A percentile compares a stretch with the other conserved stretches of the same genome.
Evolutionary conservation across 139 green algal genomes (phyloP).

Genomic region (Marvania coccoides): DNA sequence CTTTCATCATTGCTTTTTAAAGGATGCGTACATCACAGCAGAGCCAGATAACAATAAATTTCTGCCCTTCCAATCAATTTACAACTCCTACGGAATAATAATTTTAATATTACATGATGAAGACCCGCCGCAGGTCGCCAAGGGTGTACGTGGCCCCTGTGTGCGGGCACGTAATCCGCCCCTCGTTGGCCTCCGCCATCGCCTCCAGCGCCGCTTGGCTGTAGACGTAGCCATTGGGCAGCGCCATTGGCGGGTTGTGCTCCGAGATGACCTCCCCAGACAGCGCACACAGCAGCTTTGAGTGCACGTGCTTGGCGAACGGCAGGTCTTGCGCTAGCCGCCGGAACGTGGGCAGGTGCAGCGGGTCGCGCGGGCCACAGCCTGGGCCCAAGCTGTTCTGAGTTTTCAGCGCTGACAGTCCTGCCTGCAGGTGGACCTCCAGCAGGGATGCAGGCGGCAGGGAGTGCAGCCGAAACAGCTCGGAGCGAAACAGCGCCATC

Average conservation of each 20-base stretch:
- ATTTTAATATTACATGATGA: neutral
- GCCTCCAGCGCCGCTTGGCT: slow-evolving; percentile 43
- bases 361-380: slow-evolving; percentile 62
- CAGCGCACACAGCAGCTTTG: slow-evolving; percentile 83
- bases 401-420: slow-evolving; percentile 80
- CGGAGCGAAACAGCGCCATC: slow-evolving; percentile 56
- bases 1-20: neutral
- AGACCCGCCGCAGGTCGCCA: neutral
- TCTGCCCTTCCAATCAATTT: neutral
- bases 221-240: slow-evolving; percentile 89
- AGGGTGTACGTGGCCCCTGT: neutral
- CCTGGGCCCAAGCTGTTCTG: slow-evolving; percentile 35
- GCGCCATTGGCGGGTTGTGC: slow-evolving; percentile 85
- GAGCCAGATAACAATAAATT: neutral
- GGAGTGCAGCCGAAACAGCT: slow-evolving; percentile 72
- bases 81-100: too few species aligned
- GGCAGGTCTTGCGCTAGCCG: slow-evolving; percentile 70
- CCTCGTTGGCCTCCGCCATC: neutral
- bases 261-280: slow-evolving; percentile 81
- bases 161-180: neutral
- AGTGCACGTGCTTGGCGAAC: slow-evolving; percentile 76
- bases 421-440: slow-evolving; percentile 72
- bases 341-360: slow-evolving; percentile 63
- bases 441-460: slow-evolving; percentile 67
- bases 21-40: neutral